Evolutionary conservation across 23 red algal genomes (phyloP).

Genomic region (Pyropia haitanensis): DNA sequence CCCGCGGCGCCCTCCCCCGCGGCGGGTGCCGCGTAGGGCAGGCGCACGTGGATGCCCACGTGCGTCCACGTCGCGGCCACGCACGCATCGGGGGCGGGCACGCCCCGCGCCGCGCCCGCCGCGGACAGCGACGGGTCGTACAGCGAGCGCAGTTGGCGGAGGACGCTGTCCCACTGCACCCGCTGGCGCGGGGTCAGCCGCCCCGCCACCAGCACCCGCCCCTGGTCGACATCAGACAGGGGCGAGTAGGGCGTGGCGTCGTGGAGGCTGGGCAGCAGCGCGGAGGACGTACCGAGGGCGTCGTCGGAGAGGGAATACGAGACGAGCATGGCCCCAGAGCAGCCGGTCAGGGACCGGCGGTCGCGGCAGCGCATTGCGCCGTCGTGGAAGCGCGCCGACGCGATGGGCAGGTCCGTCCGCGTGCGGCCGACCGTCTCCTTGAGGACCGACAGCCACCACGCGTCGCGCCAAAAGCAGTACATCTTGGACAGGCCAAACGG

Average conservation of each 20-base stretch:
- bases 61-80: conserved; percentile 15
- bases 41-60: conserved; percentile 3
- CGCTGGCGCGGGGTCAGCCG: conserved; percentile 16
- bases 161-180: conserved; percentile 13
- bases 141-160: conserved; percentile 3
- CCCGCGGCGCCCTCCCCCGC: neutral
- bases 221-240: conserved; percentile 15
- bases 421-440: conserved; percentile 6
- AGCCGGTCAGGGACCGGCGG: neutral
- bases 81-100: conserved; percentile 12
- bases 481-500: conserved; percentile 13
- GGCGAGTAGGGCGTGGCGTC: conserved; percentile 22
- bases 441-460: conserved; percentile 40
- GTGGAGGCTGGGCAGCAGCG: conserved; percentile 2
- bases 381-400: conserved; percentile 38
- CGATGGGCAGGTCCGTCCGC: neutral
- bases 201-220: neutral
- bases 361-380: conserved; percentile 27
- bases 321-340: conserved; percentile 18
- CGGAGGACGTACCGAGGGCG: conserved; percentile 4
- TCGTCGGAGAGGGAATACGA: conserved; percentile 20
- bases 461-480: conserved; percentile 52
- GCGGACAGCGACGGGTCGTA: conserved; percentile 1
- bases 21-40: too few species aligned
- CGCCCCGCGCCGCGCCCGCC: conserved; percentile 1